A percentile compares a stretch with the other conserved stretches of the same genome.
Conservation (phyloP, 352 stramenopile genomes). For the Globisporangium acanthophoron region DNA sequence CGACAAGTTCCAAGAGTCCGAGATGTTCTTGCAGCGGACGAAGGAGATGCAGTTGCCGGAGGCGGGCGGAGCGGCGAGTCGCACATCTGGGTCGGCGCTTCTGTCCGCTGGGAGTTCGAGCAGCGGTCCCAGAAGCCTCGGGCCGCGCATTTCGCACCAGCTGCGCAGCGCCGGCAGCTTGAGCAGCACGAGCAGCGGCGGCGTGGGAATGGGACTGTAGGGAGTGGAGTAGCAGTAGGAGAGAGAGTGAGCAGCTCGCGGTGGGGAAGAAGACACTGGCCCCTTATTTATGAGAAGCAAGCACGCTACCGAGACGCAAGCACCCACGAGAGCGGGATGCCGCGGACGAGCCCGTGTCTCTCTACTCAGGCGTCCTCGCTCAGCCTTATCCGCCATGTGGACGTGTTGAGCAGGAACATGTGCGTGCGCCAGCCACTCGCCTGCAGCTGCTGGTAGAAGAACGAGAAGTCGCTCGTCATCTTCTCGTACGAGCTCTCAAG, state of each 20-base stretch:
- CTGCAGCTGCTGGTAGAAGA: slow-evolving; percentile 59
- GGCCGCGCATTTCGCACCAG: slow-evolving; percentile 30
- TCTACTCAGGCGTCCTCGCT: slow-evolving; percentile 25
- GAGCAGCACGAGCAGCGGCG: slow-evolving; percentile 42
- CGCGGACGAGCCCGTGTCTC: neutral
- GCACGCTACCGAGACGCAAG: no score
- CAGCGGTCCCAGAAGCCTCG: slow-evolving; percentile 17
- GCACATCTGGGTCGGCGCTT: slow-evolving; percentile 16
- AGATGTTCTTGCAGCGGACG: slow-evolving; percentile 42
- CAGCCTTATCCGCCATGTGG: slow-evolving; percentile 62
- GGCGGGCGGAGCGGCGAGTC: neutral
- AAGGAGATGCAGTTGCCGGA: slow-evolving; percentile 20
- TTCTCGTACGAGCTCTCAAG: slow-evolving; percentile 41
- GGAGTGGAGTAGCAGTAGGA: neutral
- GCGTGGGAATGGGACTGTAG: slow-evolving; percentile 2
- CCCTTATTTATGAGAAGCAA: slow-evolving; percentile 1
- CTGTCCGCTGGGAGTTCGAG: slow-evolving; percentile 32
- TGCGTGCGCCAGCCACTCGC: slow-evolving; percentile 62
- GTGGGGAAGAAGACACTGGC: neutral
- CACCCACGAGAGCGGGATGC: neutral
- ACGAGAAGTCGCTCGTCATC: slow-evolving; percentile 52
- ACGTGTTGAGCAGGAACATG: slow-evolving; percentile 67
- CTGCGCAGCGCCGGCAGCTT: slow-evolving; percentile 64
- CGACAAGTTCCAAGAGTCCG: slow-evolving; percentile 56
- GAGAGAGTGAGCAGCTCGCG: slow-evolving; percentile 3